A percentile compares a stretch with the other conserved stretches of the same genome.
Conservation (phyloP, 139 green algal species). For the Tetradesmus obliquus region DNA sequence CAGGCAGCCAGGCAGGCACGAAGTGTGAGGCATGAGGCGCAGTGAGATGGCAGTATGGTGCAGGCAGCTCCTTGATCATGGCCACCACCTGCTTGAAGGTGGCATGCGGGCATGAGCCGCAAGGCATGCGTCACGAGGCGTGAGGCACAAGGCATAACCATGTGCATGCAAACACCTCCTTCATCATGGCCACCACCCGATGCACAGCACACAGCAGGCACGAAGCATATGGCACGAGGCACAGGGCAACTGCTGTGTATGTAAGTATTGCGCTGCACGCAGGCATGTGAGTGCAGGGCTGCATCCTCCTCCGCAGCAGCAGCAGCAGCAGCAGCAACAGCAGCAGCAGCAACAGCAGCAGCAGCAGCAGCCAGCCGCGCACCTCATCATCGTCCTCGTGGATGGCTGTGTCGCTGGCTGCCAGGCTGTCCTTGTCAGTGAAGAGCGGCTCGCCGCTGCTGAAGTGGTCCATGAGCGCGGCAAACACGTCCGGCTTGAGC, state of each 20-base stretch:
- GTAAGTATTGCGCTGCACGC: too few relatives aligned
- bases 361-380: neutral
- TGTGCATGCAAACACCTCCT: constrained; percentile 84
- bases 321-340: neutral
- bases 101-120: neutral
- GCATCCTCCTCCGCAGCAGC: too few relatives aligned
- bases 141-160: too few relatives aligned
- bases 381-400: constrained; percentile 87
- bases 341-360: neutral
- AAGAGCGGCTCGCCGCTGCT: constrained; percentile 81
- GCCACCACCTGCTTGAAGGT: constrained; percentile 81
- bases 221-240: neutral
- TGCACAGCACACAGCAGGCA: neutral
- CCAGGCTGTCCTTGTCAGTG: constrained; percentile 57
- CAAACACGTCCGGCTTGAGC: constrained; percentile 96
- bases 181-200: constrained; percentile 98
- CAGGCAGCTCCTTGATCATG: constrained; percentile 99
- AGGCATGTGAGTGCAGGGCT: too few relatives aligned
- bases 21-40: neutral
- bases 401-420: constrained; percentile 71
- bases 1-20: neutral
- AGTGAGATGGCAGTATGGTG: too few relatives aligned
- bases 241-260: too few relatives aligned
- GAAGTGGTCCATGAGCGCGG: constrained; percentile 97
- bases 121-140: too few relatives aligned